Conservation (phyloP, 164 flowering plant species). For the Chloranthus sessilifolius region DNA sequence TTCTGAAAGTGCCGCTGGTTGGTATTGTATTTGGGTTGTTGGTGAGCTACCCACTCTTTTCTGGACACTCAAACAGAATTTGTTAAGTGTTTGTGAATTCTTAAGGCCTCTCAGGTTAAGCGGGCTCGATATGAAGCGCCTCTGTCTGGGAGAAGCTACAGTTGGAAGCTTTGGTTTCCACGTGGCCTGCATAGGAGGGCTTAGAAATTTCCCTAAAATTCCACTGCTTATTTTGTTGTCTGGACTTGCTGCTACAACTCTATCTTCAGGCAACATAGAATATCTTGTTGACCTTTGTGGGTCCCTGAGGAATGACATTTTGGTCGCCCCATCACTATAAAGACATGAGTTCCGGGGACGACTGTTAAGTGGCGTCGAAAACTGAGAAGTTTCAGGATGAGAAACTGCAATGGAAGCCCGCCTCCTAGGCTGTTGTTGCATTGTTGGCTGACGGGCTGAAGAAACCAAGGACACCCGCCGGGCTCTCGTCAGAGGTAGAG, state of each 20-base stretch:
- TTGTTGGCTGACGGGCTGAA: slow-evolving; percentile 35
- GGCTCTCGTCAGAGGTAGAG: slow-evolving; percentile 29
- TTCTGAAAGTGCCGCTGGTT: not conserved
- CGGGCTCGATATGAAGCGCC: slow-evolving; percentile 72
- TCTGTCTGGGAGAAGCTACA: slow-evolving; percentile 55
- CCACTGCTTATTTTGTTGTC: slow-evolving; percentile 23
- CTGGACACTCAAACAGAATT: slow-evolving; percentile 9
- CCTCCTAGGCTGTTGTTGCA: slow-evolving; percentile 54
- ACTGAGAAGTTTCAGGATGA: slow-evolving; percentile 36
- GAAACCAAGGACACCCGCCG: slow-evolving; percentile 56
- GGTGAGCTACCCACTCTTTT: slow-evolving; percentile 3
- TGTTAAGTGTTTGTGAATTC: slow-evolving; percentile 15
- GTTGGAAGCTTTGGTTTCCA: slow-evolving; percentile 64
- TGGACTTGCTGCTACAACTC: slow-evolving; percentile 38
- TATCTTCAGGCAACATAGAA: slow-evolving; percentile 42
- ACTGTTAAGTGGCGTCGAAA: slow-evolving; percentile 35
- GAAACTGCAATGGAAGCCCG: slow-evolving; percentile 70
- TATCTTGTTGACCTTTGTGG: slow-evolving; percentile 47
- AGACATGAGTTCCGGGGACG: slow-evolving; percentile 14
- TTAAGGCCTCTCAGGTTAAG: slow-evolving; percentile 42
- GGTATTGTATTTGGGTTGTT: not conserved
- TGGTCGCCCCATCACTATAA: slow-evolving; percentile 21
- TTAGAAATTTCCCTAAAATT: slow-evolving; percentile 48
- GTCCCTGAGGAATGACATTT: slow-evolving; percentile 48
- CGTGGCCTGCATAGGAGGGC: slow-evolving; percentile 45